Evolutionary conservation across 805 yeast species (phyloP).

Genomic region (Kuraishia molischiana): DNA sequence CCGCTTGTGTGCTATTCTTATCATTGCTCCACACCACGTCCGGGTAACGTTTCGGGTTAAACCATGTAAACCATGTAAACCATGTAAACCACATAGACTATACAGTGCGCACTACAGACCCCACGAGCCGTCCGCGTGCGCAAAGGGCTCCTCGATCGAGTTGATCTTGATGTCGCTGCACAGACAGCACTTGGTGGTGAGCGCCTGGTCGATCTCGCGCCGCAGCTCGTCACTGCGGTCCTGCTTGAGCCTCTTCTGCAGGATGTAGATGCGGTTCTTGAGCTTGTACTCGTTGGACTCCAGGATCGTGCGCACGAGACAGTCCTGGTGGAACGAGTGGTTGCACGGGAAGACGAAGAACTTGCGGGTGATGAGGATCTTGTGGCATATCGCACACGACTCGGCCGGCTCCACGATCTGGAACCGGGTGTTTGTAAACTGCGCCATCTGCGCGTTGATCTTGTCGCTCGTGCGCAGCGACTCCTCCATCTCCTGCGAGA

Average conservation of each 20-base stretch:
- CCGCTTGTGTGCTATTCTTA: too few species aligned
- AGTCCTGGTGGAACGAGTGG: slow-evolving; percentile 85
- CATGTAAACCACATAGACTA: background rate
- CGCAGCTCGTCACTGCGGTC: slow-evolving; percentile 11
- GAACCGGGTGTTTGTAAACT: slow-evolving; percentile 38
- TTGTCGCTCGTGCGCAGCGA: slow-evolving; percentile 51
- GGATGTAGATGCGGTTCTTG: slow-evolving; percentile 48
- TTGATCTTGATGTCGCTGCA: slow-evolving; percentile 71
- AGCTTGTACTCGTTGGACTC: slow-evolving; percentile 58
- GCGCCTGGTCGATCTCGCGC: slow-evolving; percentile 45
- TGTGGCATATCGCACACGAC: slow-evolving; percentile 65
- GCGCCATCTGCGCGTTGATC: slow-evolving; percentile 49
- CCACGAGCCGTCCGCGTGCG: slow-evolving; percentile 46
- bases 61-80: too few species aligned
- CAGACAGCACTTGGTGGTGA: slow-evolving; percentile 58
- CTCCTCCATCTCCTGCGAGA: slow-evolving; percentile 68
- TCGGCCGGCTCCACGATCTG: slow-evolving; percentile 76
- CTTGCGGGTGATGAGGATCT: slow-evolving; percentile 59
- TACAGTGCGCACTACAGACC: slow-evolving; percentile 22
- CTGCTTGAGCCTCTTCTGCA: slow-evolving; percentile 31
- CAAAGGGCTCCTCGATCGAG: slow-evolving; percentile 54
- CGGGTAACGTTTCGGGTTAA: too few species aligned
- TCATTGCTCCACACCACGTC: too few species aligned
- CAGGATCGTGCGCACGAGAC: slow-evolving; percentile 55
- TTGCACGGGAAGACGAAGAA: slow-evolving; percentile 83